Percentiles rank a stretch among this genome's conserved stretches.
Evolutionary conservation across 495 filamentous ascomycete species (phyloP).

Genomic region (Penicillium chermesinum): DNA sequence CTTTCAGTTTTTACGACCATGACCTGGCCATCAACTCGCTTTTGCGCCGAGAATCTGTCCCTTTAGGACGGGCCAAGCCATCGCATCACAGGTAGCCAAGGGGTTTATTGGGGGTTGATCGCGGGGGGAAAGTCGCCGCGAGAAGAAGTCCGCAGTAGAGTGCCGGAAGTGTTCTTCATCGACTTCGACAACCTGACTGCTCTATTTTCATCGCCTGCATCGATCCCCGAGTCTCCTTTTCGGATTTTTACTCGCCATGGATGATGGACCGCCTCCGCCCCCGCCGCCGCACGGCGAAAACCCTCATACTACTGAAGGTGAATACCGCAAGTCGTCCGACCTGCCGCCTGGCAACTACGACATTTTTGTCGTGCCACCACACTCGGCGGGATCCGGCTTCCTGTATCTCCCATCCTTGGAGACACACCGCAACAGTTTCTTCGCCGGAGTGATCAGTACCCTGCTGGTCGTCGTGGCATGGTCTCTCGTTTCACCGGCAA

Average conservation of each 20-base stretch:
- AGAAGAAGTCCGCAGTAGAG: background rate
- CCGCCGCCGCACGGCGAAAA: constrained; percentile 66
- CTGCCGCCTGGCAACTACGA: constrained; percentile 85
- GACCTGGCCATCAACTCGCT: constrained; percentile 23
- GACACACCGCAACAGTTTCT: constrained; percentile 83
- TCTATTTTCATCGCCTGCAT: background rate
- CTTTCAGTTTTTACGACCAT: constrained; percentile 31
- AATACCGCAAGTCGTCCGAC: constrained; percentile 49
- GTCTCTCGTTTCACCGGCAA: constrained; percentile 61
- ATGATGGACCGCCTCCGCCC: constrained; percentile 53
- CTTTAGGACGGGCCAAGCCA: constrained; percentile 11
- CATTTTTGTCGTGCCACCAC: constrained; percentile 95
- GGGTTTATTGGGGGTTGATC: background rate
- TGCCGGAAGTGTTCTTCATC: background rate
- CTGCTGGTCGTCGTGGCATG: constrained; percentile 62
- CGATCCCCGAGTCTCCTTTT: background rate
- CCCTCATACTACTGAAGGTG: constrained; percentile 49
- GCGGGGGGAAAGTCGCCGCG: background rate
- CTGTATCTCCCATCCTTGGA: constrained; percentile 87
- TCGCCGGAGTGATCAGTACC: constrained; percentile 73
- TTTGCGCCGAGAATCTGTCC: constrained; percentile 17
- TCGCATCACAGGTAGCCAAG: background rate
- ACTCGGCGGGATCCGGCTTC: constrained; percentile 85
- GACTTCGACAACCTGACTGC: too few species aligned
- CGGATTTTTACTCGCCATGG: constrained; percentile 23